These are phyloP conservation scores for Alternaria consortialis DNA, from an alignment of 2,329 filamentous ascomycete genomes.

Conservation along the genomic window DNA sequence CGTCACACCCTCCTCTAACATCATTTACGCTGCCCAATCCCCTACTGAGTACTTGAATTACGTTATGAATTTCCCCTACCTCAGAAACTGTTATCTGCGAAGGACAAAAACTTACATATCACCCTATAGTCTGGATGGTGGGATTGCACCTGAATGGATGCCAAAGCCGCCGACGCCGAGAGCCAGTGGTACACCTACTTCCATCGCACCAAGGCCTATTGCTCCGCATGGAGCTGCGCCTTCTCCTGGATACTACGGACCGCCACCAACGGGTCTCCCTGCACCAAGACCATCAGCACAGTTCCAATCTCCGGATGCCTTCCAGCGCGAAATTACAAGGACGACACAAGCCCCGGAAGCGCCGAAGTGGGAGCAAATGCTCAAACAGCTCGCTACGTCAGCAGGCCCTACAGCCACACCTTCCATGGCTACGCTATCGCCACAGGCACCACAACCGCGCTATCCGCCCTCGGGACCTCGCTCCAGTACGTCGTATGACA, in stretches of 20 bases:
- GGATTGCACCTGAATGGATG: conserved; percentile 53
- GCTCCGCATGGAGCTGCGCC: conserved; percentile 17
- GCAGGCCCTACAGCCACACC: conserved; percentile 21
- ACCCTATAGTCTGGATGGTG: conserved; percentile 56
- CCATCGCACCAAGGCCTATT: conserved; percentile 26
- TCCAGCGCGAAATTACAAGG: conserved; percentile 52
- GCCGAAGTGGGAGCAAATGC: conserved; percentile 47
- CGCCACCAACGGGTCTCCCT: conserved; percentile 20
- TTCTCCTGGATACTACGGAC: conserved; percentile 22
- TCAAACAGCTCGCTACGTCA: conserved; percentile 42
- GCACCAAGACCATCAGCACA: conserved; percentile 46
- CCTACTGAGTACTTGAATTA: conserved; percentile 54
- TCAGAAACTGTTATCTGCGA: conserved; percentile 56
- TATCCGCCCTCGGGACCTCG: conserved; percentile 23
- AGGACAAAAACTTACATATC: conserved; percentile 58
- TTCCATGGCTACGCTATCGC: conserved; percentile 11
- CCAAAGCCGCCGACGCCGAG: conserved; percentile 31
- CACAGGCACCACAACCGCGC: conserved; percentile 29
- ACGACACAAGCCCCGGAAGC: conserved; percentile 30
- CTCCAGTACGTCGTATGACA: conserved; percentile 25
- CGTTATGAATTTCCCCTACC: conserved; percentile 57
- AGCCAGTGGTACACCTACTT: conserved; percentile 18
- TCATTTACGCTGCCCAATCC: conserved; percentile 48
- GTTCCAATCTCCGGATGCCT: conserved; percentile 57
- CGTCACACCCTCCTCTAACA: conserved; percentile 46